phyloP scores from a whole-genome alignment of 257 asterid genomes.

The Euphrasia confusa region DNA sequence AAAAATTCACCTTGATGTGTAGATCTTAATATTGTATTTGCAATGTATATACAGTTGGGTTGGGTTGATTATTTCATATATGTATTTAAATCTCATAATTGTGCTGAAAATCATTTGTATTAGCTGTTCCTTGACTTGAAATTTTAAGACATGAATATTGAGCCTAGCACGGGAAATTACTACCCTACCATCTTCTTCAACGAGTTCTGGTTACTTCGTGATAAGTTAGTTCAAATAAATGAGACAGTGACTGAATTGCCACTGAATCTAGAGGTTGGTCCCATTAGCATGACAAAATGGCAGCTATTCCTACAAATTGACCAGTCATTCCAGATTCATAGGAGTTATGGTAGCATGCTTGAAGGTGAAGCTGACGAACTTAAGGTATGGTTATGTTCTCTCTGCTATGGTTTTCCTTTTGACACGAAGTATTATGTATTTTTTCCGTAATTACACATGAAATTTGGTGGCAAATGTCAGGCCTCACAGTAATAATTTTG shows the following conservation, averaged over 20 bases:
- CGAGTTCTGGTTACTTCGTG: conserved; percentile 93
- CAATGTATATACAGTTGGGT: conserved; percentile 8
- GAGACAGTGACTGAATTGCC: conserved; percentile 81
- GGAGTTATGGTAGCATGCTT: conserved; percentile 94
- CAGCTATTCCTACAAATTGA: conserved; percentile 91
- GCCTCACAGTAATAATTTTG: neutral
- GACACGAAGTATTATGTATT: neutral
- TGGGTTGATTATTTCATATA: conserved; percentile 7
- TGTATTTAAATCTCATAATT: conserved; percentile 2
- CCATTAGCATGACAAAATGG: conserved; percentile 99
- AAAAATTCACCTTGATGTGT: conserved; percentile 1
- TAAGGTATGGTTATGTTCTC: conserved; percentile 47
- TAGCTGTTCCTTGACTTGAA: conserved; percentile 48
- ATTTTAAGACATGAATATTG: conserved; percentile 58
- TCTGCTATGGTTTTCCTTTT: neutral
- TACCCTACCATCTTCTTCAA: conserved; percentile 84
- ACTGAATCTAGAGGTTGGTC: conserved; percentile 81
- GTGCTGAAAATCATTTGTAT: conserved; percentile 7
- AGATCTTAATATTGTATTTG: conserved; percentile 3
- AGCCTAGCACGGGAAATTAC: conserved; percentile 76
- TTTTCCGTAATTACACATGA: conserved; percentile 6
- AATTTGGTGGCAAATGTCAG: neutral
- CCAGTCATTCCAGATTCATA: conserved; percentile 92
- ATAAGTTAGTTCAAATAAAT: conserved; percentile 65
- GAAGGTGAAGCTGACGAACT: conserved; percentile 99